These are phyloP conservation scores for Trichoderma pleuroti DNA, from an alignment of 2,329 filamentous ascomycete species.

Conservation along the genomic window DNA sequence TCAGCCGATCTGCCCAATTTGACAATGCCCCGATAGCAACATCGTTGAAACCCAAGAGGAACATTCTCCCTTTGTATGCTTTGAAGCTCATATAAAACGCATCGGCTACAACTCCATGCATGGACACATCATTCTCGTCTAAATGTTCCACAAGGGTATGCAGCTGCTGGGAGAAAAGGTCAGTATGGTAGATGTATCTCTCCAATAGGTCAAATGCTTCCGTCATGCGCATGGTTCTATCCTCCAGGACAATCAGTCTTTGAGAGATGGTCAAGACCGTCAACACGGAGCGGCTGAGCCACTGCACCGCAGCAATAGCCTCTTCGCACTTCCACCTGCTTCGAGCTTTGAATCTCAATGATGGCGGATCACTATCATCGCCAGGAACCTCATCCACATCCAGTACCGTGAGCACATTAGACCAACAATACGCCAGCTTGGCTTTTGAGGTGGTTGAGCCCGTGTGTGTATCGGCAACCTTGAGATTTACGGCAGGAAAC, in stretches of 20 bases:
- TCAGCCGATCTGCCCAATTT: conserved; percentile 92
- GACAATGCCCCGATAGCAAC: conserved; percentile 86
- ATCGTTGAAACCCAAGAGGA: conserved; percentile 91
- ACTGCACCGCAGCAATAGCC: conserved; percentile 92
- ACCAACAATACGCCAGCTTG: conserved; percentile 97
- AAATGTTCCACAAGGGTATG: conserved; percentile 81
- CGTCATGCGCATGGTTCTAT: conserved; percentile 82
- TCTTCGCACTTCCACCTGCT: conserved; percentile 93
- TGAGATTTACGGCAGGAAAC: conserved; percentile 94
- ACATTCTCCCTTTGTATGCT: conserved; percentile 89
- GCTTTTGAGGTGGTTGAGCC: conserved; percentile 70
- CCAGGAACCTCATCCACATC: conserved; percentile 74
- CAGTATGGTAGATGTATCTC: conserved; percentile 87
- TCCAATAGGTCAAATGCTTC: conserved; percentile 90
- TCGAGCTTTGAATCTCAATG: conserved; percentile 73
- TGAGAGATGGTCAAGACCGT: conserved; percentile 93
- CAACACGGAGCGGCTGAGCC: conserved; percentile 90
- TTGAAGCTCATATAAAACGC: conserved; percentile 98
- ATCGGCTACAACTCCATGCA: conserved; percentile 95
- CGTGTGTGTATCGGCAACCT: conserved; percentile 64
- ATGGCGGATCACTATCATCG: conserved; percentile 70
- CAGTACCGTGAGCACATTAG: conserved; percentile 89
- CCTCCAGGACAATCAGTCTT: conserved; percentile 86
- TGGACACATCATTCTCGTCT: conserved; percentile 79
- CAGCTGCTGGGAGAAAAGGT: conserved; percentile 85